These are phyloP conservation scores for Globisporangium echinulatum DNA, from an alignment of 352 stramenopile species.

Conservation along the genomic window DNA sequence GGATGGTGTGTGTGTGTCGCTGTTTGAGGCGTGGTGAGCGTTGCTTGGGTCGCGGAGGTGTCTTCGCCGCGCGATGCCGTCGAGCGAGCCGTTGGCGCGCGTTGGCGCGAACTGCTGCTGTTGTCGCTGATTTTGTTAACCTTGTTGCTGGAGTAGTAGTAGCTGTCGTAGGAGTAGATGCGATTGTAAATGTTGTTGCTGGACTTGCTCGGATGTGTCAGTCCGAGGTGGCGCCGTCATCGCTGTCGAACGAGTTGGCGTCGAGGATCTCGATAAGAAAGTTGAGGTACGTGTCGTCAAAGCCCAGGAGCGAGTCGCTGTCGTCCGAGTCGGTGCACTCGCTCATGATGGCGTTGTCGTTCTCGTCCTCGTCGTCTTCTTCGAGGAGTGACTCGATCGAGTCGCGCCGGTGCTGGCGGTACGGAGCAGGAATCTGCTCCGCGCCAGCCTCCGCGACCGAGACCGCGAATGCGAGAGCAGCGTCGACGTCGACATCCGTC, in stretches of 20 bases:
- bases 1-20: neutral
- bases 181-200: neutral
- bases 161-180: neutral
- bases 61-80: neutral
- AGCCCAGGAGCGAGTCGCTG: slow-evolving; percentile 11
- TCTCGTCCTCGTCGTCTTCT: slow-evolving; percentile 7
- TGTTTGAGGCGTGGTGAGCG: neutral
- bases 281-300: slow-evolving; percentile 9
- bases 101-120: neutral
- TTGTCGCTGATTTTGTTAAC: neutral
- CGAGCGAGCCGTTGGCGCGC: neutral
- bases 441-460: neutral
- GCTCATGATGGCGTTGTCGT: neutral
- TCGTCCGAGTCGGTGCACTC: slow-evolving; percentile 13
- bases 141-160: neutral
- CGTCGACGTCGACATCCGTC: neutral
- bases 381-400: slow-evolving; percentile 15
- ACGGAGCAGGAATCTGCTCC: neutral
- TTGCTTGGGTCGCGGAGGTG: neutral
- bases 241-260: slow-evolving; percentile 4
- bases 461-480: no score
- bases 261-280: slow-evolving; percentile 13
- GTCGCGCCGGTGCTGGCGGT: slow-evolving; percentile 7
- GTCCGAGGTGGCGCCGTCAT: slow-evolving; percentile 4
- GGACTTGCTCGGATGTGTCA: neutral